phyloP scores from a whole-genome alignment of 208 protist species.

The Crithidia bombi region DNA sequence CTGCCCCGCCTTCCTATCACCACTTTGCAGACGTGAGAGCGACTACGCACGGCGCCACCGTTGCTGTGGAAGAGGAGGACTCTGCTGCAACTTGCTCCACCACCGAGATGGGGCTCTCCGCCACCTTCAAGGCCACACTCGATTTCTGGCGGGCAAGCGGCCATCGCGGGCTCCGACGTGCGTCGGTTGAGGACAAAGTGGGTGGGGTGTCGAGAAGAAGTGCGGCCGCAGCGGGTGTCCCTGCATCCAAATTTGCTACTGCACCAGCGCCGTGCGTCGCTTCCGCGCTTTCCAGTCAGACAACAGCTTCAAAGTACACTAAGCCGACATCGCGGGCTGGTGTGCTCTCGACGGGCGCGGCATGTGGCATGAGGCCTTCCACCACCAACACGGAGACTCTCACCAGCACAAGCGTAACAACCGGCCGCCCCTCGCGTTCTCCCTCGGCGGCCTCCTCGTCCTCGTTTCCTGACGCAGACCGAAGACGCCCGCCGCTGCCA shows the following conservation, averaged over 20 bases:
- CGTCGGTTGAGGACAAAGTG: not conserved
- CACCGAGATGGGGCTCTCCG: conserved; percentile 1
- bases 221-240: no score
- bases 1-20: not conserved
- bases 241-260: no score
- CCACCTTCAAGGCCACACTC: conserved; percentile 14
- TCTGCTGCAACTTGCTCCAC: not conserved
- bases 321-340: not conserved
- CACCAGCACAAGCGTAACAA: conserved; percentile 6
- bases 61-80: not conserved
- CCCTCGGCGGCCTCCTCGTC: not conserved
- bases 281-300: conserved; percentile 6
- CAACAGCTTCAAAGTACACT: conserved; percentile 1
- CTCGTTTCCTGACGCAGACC: not conserved
- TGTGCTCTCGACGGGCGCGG: not conserved
- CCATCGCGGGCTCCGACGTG: not conserved
- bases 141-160: conserved; percentile 18
- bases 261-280: not conserved
- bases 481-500: not conserved
- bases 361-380: not conserved
- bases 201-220: no score
- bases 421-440: not conserved
- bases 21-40: not conserved
- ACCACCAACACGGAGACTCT: conserved; percentile 11
- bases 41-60: no score